Evolutionary conservation across 805 yeast species (phyloP), one percentile per base, ranked within the genome.

Genomic region (Barnettozyma wickerhamii): DNA sequence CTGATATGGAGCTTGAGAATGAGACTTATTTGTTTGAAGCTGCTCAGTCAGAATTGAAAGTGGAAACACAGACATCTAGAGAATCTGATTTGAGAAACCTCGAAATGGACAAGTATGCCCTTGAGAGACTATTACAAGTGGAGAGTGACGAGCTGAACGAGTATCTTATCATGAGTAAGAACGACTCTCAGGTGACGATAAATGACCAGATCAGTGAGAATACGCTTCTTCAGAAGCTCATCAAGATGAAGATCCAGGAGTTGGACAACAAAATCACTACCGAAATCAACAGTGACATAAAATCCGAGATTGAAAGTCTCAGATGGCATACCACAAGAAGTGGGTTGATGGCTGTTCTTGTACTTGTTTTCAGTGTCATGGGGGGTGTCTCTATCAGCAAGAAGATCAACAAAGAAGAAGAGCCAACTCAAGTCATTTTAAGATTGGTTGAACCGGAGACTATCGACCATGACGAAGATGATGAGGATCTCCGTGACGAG

Each of bases 261-360:
- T 72, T 91, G 34, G 81, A 84, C 50, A 89, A 88, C 63, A 81
- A 87, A 50, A 90, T 91, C 44, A 77, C 85, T 19, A 84, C 93
- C 5, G 84, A 84, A 50, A 72, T 93, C 50, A 78, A 81, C 46
- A 80, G 93, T 26, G 93, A 86, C 7, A 75, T 89, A 58, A 78
- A 87, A 56, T 81, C 93, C 0, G 93, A 88, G 42, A 85, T 88
- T 42, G 99, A 91, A 63, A 78, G 81, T 43, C 70, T 91, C 46
- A 72, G 98, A 52, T 91, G 99, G 99, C 88, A 87, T 55, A 78
- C 91, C 33, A 89, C 96, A 2, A 71, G 96, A 42, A 76, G 93
- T 59, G 97, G 97, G 9, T 66, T 93, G 26, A 69, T 85, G 33
- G 86, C 93, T 2, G 81, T 89, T 26, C 62, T 84, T 18, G 67